Base-by-base conservation (phyloP, 2,329 filamentous ascomycete genomes). In the Aureobasidium sp. region DNA sequence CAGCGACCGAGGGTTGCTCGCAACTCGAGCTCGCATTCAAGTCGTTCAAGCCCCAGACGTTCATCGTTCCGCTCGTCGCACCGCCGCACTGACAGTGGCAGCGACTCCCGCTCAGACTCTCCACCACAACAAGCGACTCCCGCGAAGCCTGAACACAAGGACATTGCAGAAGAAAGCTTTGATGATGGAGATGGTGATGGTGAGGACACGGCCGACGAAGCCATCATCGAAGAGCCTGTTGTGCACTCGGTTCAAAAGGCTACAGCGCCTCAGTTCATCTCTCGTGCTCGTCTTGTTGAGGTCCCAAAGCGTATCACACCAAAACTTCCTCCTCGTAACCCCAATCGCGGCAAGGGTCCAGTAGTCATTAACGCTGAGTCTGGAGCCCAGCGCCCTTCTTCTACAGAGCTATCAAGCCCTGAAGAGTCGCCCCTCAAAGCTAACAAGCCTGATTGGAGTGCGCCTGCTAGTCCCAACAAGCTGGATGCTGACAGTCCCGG, bases 271-370 rank as follows among this genome's bases (percentile, higher is more conserved):
- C 67, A 70, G 48, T 67, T 67, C n/a, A 66, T 73, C 32, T 87
- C 85, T 43, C 88, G 89, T 70, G 90, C 91, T 27, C 87, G 88
- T 56, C 79, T 97, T 56, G 90, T 97, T 32, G 92, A 85, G 50
- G 96, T 97, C 63, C 86, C 89, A 13, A 95, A 93, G 76, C 84
- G 91, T 39, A 75, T 87, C 1, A 84, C 90, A 0, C 91, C 92
- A 1, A 86, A 89, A 9, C 81, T 96, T 13, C 92, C 92, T 1
- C 81, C 84, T 3, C 82, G 92, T 52, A 96, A 89, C 70, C 88
- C 90, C 0, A 86, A 86, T 64, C 76, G 78, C 44, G 46, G 57
- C 17, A 62, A 65, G 44, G 69, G 69, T 27, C 69, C 70, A 24
- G 66, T 75, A 27, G 73, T 74, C 51, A 69, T 76, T 61, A 67